Base-by-base conservation (phyloP, 2,329 filamentous ascomycete genomes). In the Aschersonia sp. region DNA sequence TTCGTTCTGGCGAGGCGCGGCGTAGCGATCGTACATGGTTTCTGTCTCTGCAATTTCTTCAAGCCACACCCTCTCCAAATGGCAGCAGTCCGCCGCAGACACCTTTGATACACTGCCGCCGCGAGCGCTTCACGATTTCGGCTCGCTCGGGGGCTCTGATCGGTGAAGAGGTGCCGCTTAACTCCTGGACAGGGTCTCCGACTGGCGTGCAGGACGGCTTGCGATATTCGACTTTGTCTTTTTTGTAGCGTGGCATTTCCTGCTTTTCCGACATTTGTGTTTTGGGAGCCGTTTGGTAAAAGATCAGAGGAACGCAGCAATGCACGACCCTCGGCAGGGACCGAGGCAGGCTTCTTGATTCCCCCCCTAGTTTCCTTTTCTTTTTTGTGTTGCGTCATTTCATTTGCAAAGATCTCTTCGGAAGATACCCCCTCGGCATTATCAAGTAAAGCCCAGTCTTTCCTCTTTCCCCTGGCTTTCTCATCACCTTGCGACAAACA, bases 221-320 rank as follows among this genome's bases (percentile, higher is more conserved):
- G 66, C 65, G 58, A 61, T 50, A 54, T 52, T 50, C 45, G 47
- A 49, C 52, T 54, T 58, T 22, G 58, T 58, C 50, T 52, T 46
- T 51, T 51, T 50, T 49, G 50, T 51, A 51, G 32, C 55, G 55
- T 56, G 55, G 55, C 58, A 55, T 52, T 52, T 53, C 58, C 58
- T 56, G 53, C 50, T 49, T 50, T 57, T 59, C 58, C 62, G 54
- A 49, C 54, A 50, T 57, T 55, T 55, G 55, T 48, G 58, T 55
- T 54, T 41, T 47, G 51, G 51, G 53, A 47, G 47, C 46, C 51
- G 30, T 53, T 56, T 56, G 59, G 54, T 61, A 58, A 60, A 65
- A 72, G 67, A 70, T 64, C 76, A 76, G 72, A 77, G 68, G 68
- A 74, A 72, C 59, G 76, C 76, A 79, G 76, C 76, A 76, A 79